Percentiles rank a stretch among this genome's conserved stretches.
Conservation (phyloP, 2,329 filamentous ascomycete species). For the Fusarium sp. region DNA sequence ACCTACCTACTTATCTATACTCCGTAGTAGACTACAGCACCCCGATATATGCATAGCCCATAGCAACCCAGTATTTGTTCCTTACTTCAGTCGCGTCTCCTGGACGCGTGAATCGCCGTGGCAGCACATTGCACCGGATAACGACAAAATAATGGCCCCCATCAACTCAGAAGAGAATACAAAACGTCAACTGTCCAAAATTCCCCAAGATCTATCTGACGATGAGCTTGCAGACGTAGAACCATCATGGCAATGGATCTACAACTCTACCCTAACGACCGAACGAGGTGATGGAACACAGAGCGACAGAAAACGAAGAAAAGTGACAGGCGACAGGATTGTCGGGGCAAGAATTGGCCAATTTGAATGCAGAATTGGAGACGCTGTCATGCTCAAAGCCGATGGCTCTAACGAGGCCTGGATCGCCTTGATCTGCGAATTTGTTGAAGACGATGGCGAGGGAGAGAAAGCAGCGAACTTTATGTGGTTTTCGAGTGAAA, state of each 20-base stretch:
- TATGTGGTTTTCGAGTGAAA: conserved; percentile 95
- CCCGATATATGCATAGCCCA: conserved; percentile 37
- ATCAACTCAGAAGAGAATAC: conserved; percentile 28
- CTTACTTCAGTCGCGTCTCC: conserved; percentile 44
- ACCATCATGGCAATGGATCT: conserved; percentile 83
- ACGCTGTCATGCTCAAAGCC: conserved; percentile 87
- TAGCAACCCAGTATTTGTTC: conserved; percentile 33
- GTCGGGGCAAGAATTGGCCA: conserved; percentile 83
- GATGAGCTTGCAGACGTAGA: conserved; percentile 84
- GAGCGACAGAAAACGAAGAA: conserved; percentile 51
- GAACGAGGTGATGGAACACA: conserved; percentile 42
- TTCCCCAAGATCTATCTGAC: conserved; percentile 75
- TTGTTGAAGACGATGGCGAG: conserved; percentile 75
- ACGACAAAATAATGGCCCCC: conserved; percentile 40
- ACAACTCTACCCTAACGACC: conserved; percentile 54
- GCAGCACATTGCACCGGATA: conserved; percentile 14
- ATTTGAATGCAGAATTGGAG: conserved; percentile 84
- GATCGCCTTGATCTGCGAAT: conserved; percentile 89
- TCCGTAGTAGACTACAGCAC: not conserved
- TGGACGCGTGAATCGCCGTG: conserved; percentile 42
- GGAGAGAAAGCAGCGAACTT: conserved; percentile 82
- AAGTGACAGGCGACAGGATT: conserved; percentile 62
- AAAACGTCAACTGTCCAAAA: conserved; percentile 25
- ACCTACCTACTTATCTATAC: no score
- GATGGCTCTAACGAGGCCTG: conserved; percentile 89